These are phyloP conservation scores for Pestalotiopsis sp. DNA, from an alignment of 2,329 filamentous ascomycete genomes.

Conservation along the genomic window DNA sequence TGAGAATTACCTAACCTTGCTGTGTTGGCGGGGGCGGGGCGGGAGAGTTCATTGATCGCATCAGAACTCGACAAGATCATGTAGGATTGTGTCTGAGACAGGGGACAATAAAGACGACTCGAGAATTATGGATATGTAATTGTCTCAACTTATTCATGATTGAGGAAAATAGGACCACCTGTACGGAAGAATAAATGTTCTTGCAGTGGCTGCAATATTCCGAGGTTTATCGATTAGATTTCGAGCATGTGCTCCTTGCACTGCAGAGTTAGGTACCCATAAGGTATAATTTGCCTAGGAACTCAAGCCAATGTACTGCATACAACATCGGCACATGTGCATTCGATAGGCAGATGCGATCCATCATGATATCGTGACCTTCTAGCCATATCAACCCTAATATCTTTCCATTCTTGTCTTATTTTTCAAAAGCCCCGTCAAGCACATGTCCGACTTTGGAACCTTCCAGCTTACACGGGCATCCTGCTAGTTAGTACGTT, in stretches of 20 bases:
- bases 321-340: background rate
- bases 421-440: background rate
- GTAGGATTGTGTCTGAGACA: background rate
- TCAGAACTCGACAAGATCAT: background rate
- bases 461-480: background rate
- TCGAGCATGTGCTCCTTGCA: background rate
- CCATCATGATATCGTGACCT: background rate
- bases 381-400: background rate
- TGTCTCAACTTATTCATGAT: no score
- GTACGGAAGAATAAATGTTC: no score
- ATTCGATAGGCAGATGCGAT: background rate
- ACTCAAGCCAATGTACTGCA: no score
- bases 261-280: no score
- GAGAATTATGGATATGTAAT: no score
- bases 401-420: background rate
- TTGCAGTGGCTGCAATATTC: background rate
- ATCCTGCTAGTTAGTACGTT: background rate
- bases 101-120: no score
- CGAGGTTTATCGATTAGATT: background rate
- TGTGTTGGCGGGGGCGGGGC: conserved; percentile 5
- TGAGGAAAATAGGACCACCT: no score
- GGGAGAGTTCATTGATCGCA: background rate
- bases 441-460: background rate
- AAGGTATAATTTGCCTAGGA: no score
- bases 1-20: background rate